A percentile compares a stretch with the other conserved stretches of the same genome.
These are phyloP conservation scores for Parachaetomium inaequale DNA, from an alignment of 495 filamentous ascomycete species.

Conservation along the genomic window DNA sequence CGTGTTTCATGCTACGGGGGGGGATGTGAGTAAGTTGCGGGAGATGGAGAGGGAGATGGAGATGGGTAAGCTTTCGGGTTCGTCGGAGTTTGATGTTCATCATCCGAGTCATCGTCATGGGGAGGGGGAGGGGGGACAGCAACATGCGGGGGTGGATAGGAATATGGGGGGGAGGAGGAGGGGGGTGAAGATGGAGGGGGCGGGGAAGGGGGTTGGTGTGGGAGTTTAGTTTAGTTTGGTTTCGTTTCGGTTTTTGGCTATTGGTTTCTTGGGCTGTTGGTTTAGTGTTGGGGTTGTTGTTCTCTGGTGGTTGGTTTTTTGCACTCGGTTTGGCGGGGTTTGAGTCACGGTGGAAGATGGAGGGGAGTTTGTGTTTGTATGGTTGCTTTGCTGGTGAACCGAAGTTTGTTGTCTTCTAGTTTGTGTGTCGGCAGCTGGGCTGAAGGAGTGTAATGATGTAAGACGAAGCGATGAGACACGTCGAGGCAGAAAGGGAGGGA, in stretches of 20 bases:
- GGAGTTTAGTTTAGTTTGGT: not conserved
- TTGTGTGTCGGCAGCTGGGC: not conserved
- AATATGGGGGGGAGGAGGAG: not conserved
- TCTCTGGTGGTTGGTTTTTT: not conserved
- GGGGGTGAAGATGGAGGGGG: not conserved
- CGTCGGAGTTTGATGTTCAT: no score
- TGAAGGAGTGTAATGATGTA: not conserved
- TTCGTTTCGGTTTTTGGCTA: not conserved
- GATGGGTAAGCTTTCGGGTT: not conserved
- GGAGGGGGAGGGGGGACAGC: not conserved
- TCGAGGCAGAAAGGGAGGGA: not conserved
- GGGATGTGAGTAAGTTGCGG: not conserved
- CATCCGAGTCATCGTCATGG: no score
- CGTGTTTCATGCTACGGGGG: conserved; percentile 48
- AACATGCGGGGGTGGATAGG: not conserved
- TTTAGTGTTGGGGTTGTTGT: not conserved
- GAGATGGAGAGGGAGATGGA: not conserved
- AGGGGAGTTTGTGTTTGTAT: no score
- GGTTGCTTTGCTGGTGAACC: no score
- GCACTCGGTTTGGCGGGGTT: not conserved
- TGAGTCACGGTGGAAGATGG: not conserved
- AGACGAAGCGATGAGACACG: not conserved
- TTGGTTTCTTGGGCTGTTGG: not conserved
- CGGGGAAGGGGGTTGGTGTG: conserved; percentile 1
- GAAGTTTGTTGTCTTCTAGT: not conserved